Evolutionary conservation across 495 filamentous ascomycete species (phyloP).

Genomic region (Letharia lupina): DNA sequence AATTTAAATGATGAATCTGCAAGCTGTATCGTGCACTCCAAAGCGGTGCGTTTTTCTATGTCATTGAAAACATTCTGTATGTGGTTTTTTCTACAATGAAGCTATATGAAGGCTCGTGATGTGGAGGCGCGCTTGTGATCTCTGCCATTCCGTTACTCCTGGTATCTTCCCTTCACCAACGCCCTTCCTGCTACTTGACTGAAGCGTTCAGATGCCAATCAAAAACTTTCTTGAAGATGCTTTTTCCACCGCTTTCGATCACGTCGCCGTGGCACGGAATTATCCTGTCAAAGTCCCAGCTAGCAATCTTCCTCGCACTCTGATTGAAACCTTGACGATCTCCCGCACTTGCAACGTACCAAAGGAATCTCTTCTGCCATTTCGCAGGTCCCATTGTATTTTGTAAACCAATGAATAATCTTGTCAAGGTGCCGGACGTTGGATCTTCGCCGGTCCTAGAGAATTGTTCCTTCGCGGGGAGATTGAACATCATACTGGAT

Average conservation of each 20-base stretch:
- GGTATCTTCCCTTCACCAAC: not conserved
- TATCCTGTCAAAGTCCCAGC: constrained; percentile 81
- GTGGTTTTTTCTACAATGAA: not conserved
- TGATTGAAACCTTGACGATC: constrained; percentile 62
- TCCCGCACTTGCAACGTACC: constrained; percentile 59
- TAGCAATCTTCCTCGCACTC: constrained; percentile 57
- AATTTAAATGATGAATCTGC: not conserved
- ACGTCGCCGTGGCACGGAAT: constrained; percentile 94
- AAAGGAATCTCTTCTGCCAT: constrained; percentile 71
- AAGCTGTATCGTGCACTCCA: not conserved
- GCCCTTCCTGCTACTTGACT: constrained; percentile 1
- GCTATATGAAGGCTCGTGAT: not conserved
- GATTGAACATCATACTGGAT: constrained; percentile 64
- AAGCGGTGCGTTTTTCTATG: not conserved
- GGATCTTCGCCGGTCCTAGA: constrained; percentile 48
- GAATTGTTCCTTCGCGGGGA: constrained; percentile 84
- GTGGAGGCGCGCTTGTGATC: not conserved
- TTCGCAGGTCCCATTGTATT: constrained; percentile 54
- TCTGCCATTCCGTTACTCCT: not conserved
- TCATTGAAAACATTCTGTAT: not conserved
- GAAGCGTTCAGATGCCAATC: constrained; percentile 48
- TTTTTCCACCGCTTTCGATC: constrained; percentile 67
- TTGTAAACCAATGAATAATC: constrained; percentile 52
- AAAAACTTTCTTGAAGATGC: constrained; percentile 71
- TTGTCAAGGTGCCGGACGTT: constrained; percentile 51